Base-by-base conservation (phyloP, 148 eudicot genomes). In the Hydrangea macrophylla region DNA sequence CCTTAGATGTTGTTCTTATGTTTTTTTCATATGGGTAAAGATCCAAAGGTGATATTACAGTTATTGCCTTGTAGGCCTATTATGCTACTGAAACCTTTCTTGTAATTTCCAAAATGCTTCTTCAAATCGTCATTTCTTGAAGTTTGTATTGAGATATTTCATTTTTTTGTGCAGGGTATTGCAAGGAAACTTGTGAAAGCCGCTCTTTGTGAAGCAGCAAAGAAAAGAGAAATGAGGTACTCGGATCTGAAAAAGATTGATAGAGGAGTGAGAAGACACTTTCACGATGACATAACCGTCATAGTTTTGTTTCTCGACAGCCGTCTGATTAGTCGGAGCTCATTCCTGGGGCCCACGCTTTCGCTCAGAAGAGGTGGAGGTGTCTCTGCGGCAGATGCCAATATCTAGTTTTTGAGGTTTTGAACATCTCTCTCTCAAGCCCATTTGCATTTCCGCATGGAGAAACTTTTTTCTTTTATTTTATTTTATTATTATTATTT, bases 191-290 rank as follows among this genome's bases (percentile, higher is more conserved):
- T 90, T 7, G 73, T 90, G 32, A 88, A 90, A 63, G 86, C 86
- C 11, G 93, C 96, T 35, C 79, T 88, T 42, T 55, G 66, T 25
- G 88, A 79, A 58, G 96, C 96, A n/a, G 91, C 96, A 54, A 90
- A 90, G 78, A 90, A 85, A 70, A 81, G 93, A 76, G 96, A 90
- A 45, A 88, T 90, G 92, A 83, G 96, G 76, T 90, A 90, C 67
- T 80, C 84, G 1, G 96, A 90, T 76, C 83, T 90, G 37, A 84
- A 88, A 73, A 84, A 86, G 74, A 84, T 90, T 33, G 89, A 84
- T 10, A 72, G 72, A 54, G 96, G 90, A 56, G 83, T 90, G 67
- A 76, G 96, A 74, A 73, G 96, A 31, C 93, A 90, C 75, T 90
- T 90, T 60, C 96, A 90, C 24, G 96, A 90, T 24, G 96, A 90